Evolutionary conservation across 192 early-diverging fungal genomes (phyloP), one percentile per base, ranked within the genome.

Genomic region (Obelidium mucronatum): DNA sequence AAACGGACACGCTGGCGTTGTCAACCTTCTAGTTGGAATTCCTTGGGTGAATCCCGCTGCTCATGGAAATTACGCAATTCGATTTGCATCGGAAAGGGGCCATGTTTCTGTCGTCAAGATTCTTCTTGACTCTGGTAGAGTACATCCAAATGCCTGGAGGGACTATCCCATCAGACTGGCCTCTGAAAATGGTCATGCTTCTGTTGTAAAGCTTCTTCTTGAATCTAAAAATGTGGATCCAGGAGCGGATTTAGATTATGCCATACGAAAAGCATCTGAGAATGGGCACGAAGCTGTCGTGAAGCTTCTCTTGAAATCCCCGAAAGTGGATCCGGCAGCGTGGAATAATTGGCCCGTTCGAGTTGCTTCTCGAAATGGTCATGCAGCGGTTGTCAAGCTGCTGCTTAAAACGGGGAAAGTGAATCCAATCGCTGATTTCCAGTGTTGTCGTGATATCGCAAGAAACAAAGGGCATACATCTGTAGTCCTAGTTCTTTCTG

Each of bases 281-380:
- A 22, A 30, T 1, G 59, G 59, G 22, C 59, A 31, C n/a, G 15
- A 15, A 15, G 59, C 15, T 26, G 59, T 61, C 2, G 59, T 61
- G 19, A 17, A 30, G 1, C 22, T 8, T 17, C 30, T 61, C 22
- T 31, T 61, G 19, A 15, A 31, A 17, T 61, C 30, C 15, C 24
- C n/a, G 59, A 61, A 22, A 31, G 59, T 61, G 59, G 59, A 61
- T 30, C 59, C 59, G 30, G 59, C n/a, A 31, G 59, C 30, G 1
- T 15, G 30, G 19, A 31, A 31, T 26, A 26, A 22, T 30, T 61
- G 59, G 59, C 24, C 59, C 15, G 15, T 61, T 17, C n/a, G 33
- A 61, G 19, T 31, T 22, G 19, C 59, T 17, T 31, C 19, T 30
- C 17, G 33, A 15, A 61, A 61, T 28, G 59, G 59, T 2, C 33